A percentile compares a stretch with the other conserved stretches of the same genome.
These are phyloP conservation scores for Citrus trifoliata DNA, from an alignment of 345 rosid species.

Conservation along the genomic window DNA sequence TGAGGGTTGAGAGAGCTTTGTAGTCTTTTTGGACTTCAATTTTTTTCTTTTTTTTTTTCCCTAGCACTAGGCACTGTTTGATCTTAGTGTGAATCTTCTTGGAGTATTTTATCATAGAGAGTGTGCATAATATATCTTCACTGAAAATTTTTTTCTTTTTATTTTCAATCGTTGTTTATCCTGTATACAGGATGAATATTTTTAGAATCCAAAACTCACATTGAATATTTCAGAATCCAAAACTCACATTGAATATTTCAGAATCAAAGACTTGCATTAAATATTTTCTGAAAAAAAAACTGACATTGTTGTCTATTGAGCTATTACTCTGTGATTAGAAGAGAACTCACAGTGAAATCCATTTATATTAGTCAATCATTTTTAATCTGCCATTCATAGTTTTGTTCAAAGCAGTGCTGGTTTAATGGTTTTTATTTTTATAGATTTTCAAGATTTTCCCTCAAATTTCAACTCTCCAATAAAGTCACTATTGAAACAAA, in stretches of 20 bases:
- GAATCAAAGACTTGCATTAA: background rate
- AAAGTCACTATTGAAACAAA: too few species aligned
- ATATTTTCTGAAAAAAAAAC: background rate
- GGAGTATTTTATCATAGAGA: background rate
- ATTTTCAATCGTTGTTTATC: background rate
- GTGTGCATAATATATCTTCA: background rate
- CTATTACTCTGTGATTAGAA: background rate
- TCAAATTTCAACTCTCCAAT: background rate
- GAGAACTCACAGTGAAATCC: background rate
- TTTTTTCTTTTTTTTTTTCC: background rate
- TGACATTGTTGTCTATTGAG: background rate
- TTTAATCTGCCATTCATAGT: background rate
- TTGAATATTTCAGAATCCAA: background rate
- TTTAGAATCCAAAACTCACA: background rate
- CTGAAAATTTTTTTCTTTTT: background rate
- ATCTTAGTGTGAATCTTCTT: background rate
- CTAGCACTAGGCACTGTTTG: conserved; percentile 20
- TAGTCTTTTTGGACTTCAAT: conserved; percentile 4
- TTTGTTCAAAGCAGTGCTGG: background rate
- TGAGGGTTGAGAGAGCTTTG: conserved; percentile 19
- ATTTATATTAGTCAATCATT: background rate
- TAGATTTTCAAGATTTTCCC: background rate
- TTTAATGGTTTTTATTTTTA: background rate
- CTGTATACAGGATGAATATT: background rate
- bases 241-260: background rate